phyloP scores from a whole-genome alignment of 1,284 basidiomycete genomes.

The Pseudozyma thailandica region DNA sequence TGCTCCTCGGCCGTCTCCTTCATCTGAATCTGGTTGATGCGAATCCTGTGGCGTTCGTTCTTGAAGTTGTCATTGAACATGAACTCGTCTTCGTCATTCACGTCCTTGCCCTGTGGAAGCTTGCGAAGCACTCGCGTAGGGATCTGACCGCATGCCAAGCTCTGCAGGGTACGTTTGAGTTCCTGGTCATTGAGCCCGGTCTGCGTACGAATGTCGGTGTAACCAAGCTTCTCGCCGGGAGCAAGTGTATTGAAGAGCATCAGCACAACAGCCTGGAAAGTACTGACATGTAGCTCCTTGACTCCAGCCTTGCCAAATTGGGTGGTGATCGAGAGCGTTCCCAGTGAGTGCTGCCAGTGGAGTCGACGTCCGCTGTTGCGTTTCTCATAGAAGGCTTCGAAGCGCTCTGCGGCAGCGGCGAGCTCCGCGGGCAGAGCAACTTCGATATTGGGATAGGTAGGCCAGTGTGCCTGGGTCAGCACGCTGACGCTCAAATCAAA shows the following conservation, averaged over 20 bases:
- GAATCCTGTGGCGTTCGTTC: constrained; percentile 81
- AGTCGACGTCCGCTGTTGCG: constrained; percentile 62
- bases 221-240: constrained; percentile 72
- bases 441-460: constrained; percentile 66
- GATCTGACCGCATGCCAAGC: constrained; percentile 88
- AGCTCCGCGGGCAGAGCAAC: constrained; percentile 49
- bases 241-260: constrained; percentile 82
- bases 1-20: constrained; percentile 91
- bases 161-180: constrained; percentile 85
- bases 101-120: constrained; percentile 80
- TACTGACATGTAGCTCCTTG: constrained; percentile 89
- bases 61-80: constrained; percentile 84
- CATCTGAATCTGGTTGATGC: constrained; percentile 95
- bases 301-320: constrained; percentile 71
- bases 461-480: constrained; percentile 74
- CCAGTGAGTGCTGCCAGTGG: constrained; percentile 66
- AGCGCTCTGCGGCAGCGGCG: constrained; percentile 41
- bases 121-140: constrained; percentile 80
- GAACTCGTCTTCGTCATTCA: constrained; percentile 81
- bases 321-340: constrained; percentile 56
- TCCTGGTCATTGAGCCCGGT: constrained; percentile 76
- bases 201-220: constrained; percentile 76
- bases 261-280: constrained; percentile 87
- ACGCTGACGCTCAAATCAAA: constrained; percentile 72
- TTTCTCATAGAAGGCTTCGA: constrained; percentile 59